Evolutionary conservation across 1,139 yeast genomes (phyloP), one percentile per base, ranked within the genome.

Genomic region (Saccharomycopsis hybrid): DNA sequence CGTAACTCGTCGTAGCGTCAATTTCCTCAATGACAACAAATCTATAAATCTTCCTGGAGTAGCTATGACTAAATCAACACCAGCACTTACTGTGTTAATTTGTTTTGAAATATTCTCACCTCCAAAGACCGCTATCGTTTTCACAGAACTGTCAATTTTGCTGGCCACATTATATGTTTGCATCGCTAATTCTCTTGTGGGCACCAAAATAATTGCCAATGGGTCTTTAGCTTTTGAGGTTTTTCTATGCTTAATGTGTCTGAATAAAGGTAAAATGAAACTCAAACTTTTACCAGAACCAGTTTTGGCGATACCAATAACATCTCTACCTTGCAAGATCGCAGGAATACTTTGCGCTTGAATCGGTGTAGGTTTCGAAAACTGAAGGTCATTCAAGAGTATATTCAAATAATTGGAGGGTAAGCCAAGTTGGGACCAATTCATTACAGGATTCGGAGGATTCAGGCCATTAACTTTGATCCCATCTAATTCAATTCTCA

Each of bases 21-120:
- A 71, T 0, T 90, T 79, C 47, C 90, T 72, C 0, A 53, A 38
- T 5, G 48, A 35, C 31, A 94, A 68, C 43, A 94, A 67, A 66
- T 94, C 99, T 53, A 94, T 92, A 58, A 92, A 77, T 56, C 99
- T 70, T 0, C 99, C 99, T 0, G 99, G 98, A 0, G 99, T 94
- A 2, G 96, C 95, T 11, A 94, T 90, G 2, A 92, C 71, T 7
- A 94, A 74, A 56, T 90, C 90, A 7, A 82, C 80, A 1, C 95
- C 95, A 51, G 80, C 77, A 58, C 86, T 87, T 44, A 94, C 88
- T 62, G 90, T 97, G 5, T 75, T 72, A 55, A 88, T 87, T 43
- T 92, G 79, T 5, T 88, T 81, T 0, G 95, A 78, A 0, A 98
- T 98, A n/a, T 98, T 98, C 56, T 92, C 90, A 52, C 96, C 92